Conservation (phyloP, 345 rosid genomes). For the Viola odorata region DNA sequence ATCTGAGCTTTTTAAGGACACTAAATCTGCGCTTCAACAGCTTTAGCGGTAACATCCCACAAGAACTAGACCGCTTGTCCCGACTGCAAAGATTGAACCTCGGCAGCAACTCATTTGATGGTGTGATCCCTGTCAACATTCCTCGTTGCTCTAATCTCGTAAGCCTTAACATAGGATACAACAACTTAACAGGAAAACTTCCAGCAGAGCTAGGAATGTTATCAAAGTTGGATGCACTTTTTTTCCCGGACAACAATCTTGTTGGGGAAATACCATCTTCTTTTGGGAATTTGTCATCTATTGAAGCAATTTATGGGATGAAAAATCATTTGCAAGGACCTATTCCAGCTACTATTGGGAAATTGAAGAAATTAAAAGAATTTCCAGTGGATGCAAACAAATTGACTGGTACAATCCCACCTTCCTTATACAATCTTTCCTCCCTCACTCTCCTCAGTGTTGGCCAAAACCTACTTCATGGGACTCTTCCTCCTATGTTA, state of each 20-base stretch:
- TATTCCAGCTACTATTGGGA: constrained; percentile 15
- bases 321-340: constrained; percentile 12
- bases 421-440: constrained; percentile 8
- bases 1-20: constrained; percentile 6
- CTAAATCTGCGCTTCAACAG: background rate
- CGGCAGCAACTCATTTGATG: background rate
- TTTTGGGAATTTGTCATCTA: constrained; percentile 20
- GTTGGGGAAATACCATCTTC: background rate
- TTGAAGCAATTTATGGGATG: background rate
- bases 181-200: background rate
- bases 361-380: too few relatives aligned
- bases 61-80: background rate
- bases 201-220: background rate
- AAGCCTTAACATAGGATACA: background rate
- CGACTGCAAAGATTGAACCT: background rate
- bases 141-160: background rate
- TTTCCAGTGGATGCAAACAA: too few relatives aligned
- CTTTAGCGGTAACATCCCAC: constrained; percentile 10
- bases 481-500: background rate
- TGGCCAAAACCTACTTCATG: constrained; percentile 18
- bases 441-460: background rate
- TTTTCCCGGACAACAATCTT: too few relatives aligned
- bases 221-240: background rate
- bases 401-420: background rate
- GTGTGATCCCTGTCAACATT: background rate